A percentile compares a stretch with the other conserved stretches of the same genome.
phyloP scores from a whole-genome alignment of 371 early-diverging fungal genomes.

The Parasitella parasitica region DNA sequence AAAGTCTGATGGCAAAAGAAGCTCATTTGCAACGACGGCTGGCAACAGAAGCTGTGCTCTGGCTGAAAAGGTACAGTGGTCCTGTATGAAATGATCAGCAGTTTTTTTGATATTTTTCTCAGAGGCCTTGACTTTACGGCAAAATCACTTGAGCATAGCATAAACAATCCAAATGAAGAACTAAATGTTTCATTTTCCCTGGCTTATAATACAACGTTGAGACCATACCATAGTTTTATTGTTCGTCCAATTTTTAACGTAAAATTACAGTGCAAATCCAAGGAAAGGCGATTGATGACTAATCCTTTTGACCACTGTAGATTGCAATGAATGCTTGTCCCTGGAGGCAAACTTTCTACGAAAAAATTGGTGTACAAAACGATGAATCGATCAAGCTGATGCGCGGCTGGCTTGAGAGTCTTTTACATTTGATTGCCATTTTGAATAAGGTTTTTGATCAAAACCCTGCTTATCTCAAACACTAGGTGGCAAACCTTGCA shows the following conservation, averaged over 20 bases:
- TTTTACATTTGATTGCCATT: constrained; percentile 60
- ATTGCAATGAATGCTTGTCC: constrained; percentile 96
- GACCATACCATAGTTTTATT: constrained; percentile 79
- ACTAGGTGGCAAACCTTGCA: background rate
- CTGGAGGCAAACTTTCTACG: constrained; percentile 85
- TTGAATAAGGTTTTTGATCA: constrained; percentile 27
- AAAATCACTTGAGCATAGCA: constrained; percentile 71
- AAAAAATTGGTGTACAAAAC: constrained; percentile 71
- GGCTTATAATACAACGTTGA: constrained; percentile 81
- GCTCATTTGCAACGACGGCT: constrained; percentile 70
- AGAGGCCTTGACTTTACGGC: constrained; percentile 90
- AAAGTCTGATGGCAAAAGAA: constrained; percentile 77
- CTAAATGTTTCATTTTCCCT: constrained; percentile 78
- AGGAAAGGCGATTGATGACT: background rate
- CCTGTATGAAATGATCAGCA: background rate
- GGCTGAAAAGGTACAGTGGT: constrained; percentile 85
- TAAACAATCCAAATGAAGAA: constrained; percentile 73
- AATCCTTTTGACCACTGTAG: constrained; percentile 30
- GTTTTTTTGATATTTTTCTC: background rate
- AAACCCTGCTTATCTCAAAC: constrained; percentile 38
- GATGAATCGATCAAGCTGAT: constrained; percentile 56
- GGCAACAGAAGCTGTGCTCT: constrained; percentile 90
- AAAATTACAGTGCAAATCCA: constrained; percentile 6
- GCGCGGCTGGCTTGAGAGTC: constrained; percentile 69
- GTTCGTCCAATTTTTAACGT: constrained; percentile 82